These are phyloP conservation scores for Aspergillus sparsus DNA, from an alignment of 495 filamentous ascomycete genomes.

Conservation along the genomic window DNA sequence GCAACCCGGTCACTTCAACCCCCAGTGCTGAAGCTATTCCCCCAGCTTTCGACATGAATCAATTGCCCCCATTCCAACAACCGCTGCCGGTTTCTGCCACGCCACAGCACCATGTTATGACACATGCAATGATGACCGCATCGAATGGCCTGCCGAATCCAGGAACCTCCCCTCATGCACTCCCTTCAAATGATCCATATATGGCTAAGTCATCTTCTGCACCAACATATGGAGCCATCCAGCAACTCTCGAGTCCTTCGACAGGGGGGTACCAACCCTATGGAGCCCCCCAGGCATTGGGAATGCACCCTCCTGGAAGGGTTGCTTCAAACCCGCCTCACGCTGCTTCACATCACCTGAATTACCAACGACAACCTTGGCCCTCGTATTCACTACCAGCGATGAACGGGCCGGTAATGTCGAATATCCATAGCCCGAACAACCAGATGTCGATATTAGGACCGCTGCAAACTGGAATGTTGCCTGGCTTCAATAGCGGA, in stretches of 20 bases:
- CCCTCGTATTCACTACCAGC: slow-evolving; percentile 58
- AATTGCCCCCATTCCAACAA: slow-evolving; percentile 58
- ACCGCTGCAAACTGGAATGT: slow-evolving; percentile 53
- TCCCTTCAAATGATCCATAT: slow-evolving; percentile 65
- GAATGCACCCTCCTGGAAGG: slow-evolving; percentile 53
- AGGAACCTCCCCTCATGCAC: slow-evolving; percentile 59
- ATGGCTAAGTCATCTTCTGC: slow-evolving; percentile 60
- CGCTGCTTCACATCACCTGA: slow-evolving; percentile 41
- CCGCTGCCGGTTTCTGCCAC: slow-evolving; percentile 49
- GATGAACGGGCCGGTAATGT: slow-evolving; percentile 71
- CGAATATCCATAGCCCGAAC: slow-evolving; percentile 73
- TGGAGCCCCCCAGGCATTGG: slow-evolving; percentile 57
- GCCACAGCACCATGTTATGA: slow-evolving; percentile 39
- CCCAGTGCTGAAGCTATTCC: slow-evolving; percentile 47
- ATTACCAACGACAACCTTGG: slow-evolving; percentile 53
- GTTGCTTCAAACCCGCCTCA: slow-evolving; percentile 55
- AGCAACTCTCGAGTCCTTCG: slow-evolving; percentile 66
- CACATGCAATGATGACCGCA: slow-evolving; percentile 40
- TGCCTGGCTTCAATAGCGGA: slow-evolving; percentile 58
- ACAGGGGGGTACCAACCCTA: slow-evolving; percentile 61
- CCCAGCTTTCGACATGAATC: slow-evolving; percentile 61
- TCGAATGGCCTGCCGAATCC: slow-evolving; percentile 48
- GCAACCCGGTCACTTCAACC: slow-evolving; percentile 54
- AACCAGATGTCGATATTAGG: slow-evolving; percentile 69
- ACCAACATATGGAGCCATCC: slow-evolving; percentile 54